phyloP scores from a whole-genome alignment of 148 eudicot genomes.

The Rhododendron molle region DNA sequence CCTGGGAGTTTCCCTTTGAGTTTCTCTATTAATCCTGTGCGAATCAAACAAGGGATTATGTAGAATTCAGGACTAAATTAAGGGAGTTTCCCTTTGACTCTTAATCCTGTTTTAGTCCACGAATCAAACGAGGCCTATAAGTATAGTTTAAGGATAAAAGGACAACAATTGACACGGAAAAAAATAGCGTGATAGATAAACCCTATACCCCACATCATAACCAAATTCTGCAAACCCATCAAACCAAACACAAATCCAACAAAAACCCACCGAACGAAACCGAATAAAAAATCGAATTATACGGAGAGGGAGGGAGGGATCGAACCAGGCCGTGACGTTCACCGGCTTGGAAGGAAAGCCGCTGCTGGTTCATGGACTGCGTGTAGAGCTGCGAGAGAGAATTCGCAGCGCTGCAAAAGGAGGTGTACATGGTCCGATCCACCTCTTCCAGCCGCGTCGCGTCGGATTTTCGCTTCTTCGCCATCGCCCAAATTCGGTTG shows the following conservation, averaged over 20 bases:
- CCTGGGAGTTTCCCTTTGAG: too few relatives aligned
- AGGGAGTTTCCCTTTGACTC: too few relatives aligned
- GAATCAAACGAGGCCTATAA: not conserved
- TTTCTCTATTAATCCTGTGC: too few relatives aligned
- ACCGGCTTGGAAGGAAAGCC: constrained; percentile 47
- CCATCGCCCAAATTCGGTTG: constrained; percentile 20
- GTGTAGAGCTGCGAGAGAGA: constrained; percentile 55
- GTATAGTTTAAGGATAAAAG: not conserved
- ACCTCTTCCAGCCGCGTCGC: constrained; percentile 47
- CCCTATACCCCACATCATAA: not conserved
- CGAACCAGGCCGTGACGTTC: constrained; percentile 44
- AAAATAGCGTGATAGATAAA: not conserved
- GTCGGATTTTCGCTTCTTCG: constrained; percentile 45
- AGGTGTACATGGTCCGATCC: constrained; percentile 51
- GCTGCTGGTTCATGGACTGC: constrained; percentile 58
- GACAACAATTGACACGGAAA: not conserved
- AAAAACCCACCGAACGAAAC: not conserved
- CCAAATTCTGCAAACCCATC: not conserved
- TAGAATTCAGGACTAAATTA: not conserved
- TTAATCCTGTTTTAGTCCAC: too few relatives aligned
- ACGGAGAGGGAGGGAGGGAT: not conserved
- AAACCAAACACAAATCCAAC: not conserved
- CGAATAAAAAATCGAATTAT: not conserved
- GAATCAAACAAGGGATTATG: not conserved
- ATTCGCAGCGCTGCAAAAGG: constrained; percentile 51